Percentiles rank a stretch among this genome's conserved stretches.
phyloP scores from a whole-genome alignment of 2,329 filamentous ascomycete genomes.

The Colletotrichum liriopes region DNA sequence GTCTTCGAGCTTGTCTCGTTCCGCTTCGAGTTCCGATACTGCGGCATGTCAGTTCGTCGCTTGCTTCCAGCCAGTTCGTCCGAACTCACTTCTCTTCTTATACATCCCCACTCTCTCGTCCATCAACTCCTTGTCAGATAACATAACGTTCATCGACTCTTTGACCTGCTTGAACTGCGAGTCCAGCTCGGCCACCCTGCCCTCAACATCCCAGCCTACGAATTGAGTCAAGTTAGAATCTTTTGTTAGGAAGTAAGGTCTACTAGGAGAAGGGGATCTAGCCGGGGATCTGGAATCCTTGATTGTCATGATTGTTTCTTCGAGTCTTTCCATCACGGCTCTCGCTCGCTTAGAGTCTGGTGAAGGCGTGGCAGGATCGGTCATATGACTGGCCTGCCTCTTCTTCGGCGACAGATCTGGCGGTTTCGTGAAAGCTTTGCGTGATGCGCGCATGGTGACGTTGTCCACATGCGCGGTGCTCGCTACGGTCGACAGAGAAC shows the following conservation, averaged over 20 bases:
- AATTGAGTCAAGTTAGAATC: conserved; percentile 78
- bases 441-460: conserved; percentile 41
- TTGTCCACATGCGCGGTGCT: conserved; percentile 43
- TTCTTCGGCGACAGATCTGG: conserved; percentile 40
- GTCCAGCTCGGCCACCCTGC: conserved; percentile 83
- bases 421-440: conserved; percentile 1
- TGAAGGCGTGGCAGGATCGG: conserved; percentile 39
- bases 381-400: conserved; percentile 40
- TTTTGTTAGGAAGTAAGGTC: conserved; percentile 75
- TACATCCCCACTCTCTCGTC: conserved; percentile 83
- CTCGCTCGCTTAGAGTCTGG: conserved; percentile 39
- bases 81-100: conserved; percentile 79
- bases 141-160: conserved; percentile 79
- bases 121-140: conserved; percentile 77
- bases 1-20: conserved; percentile 62
- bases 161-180: conserved; percentile 80
- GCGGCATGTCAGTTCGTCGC: conserved; percentile 37
- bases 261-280: conserved; percentile 62
- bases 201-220: conserved; percentile 85
- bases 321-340: conserved; percentile 46
- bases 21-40: conserved; percentile 67
- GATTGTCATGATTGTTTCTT: conserved; percentile 49
- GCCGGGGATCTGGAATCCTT: conserved; percentile 56
- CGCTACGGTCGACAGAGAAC: conserved; percentile 26
- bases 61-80: background rate